A percentile compares a stretch with the other conserved stretches of the same genome.
These are phyloP conservation scores for Colletotrichum eremochloae DNA, from an alignment of 2,329 filamentous ascomycete genomes.

Conservation along the genomic window DNA sequence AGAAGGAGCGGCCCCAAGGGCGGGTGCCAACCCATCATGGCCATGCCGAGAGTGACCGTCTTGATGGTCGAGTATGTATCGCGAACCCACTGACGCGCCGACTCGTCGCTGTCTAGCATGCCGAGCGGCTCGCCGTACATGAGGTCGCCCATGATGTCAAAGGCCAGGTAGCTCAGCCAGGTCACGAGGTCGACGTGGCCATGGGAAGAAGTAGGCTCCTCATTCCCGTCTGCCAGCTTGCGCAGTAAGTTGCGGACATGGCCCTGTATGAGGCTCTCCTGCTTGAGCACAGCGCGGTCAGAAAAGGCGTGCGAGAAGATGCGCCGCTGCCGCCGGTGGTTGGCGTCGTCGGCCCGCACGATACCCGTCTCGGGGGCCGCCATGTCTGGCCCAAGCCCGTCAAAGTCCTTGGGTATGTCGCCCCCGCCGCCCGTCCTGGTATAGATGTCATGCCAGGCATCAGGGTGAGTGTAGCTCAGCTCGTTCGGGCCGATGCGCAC, in stretches of 20 bases:
- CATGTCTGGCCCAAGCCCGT: conserved; percentile 50
- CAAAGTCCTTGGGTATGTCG: conserved; percentile 45
- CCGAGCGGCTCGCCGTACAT: conserved; percentile 50
- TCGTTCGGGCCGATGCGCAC: conserved; percentile 42
- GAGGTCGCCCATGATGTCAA: conserved; percentile 51
- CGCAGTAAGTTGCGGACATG: conserved; percentile 43
- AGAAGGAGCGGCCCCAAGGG: conserved; percentile 31
- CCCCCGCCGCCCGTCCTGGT: conserved; percentile 36
- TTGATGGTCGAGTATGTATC: conserved; percentile 45
- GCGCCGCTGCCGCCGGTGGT: conserved; percentile 42
- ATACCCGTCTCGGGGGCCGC: conserved; percentile 45
- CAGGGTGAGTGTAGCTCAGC: conserved; percentile 42
- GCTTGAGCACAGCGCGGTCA: conserved; percentile 48
- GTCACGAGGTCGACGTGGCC: conserved; percentile 46
- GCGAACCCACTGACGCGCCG: conserved; percentile 47
- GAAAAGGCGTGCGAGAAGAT: conserved; percentile 50
- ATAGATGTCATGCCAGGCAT: conserved; percentile 43
- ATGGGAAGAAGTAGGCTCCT: conserved; percentile 7
- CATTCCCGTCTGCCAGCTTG: conserved; percentile 31
- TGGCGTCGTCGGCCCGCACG: conserved; percentile 31
- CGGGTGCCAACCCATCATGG: conserved; percentile 33
- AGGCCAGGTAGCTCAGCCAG: conserved; percentile 46
- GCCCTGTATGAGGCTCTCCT: conserved; percentile 48
- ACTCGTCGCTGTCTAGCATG: conserved; percentile 45
- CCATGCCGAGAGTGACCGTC: conserved; percentile 40